These are phyloP conservation scores for Wickerhamiella azymoides DNA, from an alignment of 805 yeast genomes.

Conservation along the genomic window DNA sequence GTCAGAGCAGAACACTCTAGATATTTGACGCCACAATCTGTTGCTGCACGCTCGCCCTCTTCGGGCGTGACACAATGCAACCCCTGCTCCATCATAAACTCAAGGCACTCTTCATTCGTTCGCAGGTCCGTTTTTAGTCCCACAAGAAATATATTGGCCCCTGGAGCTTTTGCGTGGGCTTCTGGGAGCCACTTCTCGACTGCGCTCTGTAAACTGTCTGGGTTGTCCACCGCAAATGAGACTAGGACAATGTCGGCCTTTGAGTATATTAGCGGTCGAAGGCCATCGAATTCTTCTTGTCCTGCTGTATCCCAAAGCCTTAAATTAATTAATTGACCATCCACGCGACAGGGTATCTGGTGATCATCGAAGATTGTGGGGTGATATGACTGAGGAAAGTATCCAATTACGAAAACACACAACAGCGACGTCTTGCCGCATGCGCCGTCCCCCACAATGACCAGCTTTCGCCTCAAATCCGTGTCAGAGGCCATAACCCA, in stretches of 20 bases:
- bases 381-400: constrained; percentile 72
- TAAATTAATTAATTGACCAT: constrained; percentile 77
- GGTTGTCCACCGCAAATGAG: constrained; percentile 45
- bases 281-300: constrained; percentile 85
- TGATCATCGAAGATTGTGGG: constrained; percentile 93
- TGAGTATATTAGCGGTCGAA: constrained; percentile 76
- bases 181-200: constrained; percentile 78
- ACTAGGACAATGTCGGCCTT: constrained; percentile 76
- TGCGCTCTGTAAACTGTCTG: constrained; percentile 29
- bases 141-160: constrained; percentile 60
- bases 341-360: constrained; percentile 87
- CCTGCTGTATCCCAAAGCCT: constrained; percentile 97
- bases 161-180: constrained; percentile 66
- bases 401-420: constrained; percentile 86
- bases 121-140: constrained; percentile 80
- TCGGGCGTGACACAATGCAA: constrained; percentile 31
- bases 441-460: constrained; percentile 90
- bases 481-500: not conserved
- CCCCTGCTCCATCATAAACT: constrained; percentile 33
- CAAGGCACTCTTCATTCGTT: constrained; percentile 27
- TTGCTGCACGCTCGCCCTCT: constrained; percentile 60
- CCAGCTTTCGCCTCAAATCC: constrained; percentile 38
- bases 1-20: constrained; percentile 84
- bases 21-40: constrained; percentile 68
- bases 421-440: constrained; percentile 85